phyloP scores from a whole-genome alignment of 2,329 filamentous ascomycete species.

The Trichophyton rubrum region DNA sequence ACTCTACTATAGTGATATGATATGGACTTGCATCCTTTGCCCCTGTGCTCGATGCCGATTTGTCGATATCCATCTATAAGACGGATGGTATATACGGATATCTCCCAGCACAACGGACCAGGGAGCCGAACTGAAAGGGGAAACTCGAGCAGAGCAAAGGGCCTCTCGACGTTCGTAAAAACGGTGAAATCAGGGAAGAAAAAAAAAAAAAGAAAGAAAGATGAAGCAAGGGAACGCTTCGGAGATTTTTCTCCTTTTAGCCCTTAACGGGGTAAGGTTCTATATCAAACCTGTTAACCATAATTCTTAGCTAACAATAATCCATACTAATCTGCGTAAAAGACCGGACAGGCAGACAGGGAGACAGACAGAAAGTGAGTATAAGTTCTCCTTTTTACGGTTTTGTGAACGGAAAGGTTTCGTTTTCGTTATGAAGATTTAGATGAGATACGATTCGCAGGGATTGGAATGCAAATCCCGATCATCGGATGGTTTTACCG shows the following conservation, averaged over 20 bases:
- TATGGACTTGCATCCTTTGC: too few species aligned
- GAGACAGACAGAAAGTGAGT: background rate
- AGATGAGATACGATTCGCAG: slow-evolving; percentile 2
- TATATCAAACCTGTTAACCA: background rate
- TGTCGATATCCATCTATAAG: background rate
- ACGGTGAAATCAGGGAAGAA: background rate
- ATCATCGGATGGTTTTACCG: slow-evolving; percentile 1
- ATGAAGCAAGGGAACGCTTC: background rate
- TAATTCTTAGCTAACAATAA: background rate
- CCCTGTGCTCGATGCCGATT: background rate
- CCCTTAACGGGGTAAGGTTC: background rate
- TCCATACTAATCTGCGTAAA: background rate
- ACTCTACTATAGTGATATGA: background rate
- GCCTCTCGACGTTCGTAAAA: background rate
- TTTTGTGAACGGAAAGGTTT: background rate
- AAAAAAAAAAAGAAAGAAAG: background rate
- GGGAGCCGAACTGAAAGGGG: background rate
- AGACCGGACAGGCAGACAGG: background rate
- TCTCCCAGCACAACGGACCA: background rate
- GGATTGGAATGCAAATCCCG: slow-evolving; percentile 2
- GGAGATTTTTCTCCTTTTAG: background rate
- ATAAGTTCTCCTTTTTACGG: background rate
- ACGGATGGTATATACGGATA: background rate
- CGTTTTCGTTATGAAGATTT: slow-evolving; percentile 3
- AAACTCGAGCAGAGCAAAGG: background rate